A percentile compares a stretch with the other conserved stretches of the same genome.
Conservation (phyloP, 1,139 yeast species). For the Martiniozyma asiatica region DNA sequence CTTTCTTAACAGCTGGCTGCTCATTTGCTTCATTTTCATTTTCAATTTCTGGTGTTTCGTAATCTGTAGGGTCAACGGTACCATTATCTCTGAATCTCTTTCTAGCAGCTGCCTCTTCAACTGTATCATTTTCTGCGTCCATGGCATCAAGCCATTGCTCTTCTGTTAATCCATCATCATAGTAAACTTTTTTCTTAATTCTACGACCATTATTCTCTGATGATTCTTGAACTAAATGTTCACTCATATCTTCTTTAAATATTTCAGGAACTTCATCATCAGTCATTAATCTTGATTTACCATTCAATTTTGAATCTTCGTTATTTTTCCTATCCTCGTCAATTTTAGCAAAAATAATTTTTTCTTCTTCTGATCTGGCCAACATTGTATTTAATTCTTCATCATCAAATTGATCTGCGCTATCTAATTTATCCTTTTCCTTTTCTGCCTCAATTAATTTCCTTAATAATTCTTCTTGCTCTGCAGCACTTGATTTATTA, state of each 20-base stretch:
- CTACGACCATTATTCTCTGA: slow-evolving; percentile 46
- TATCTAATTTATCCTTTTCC: slow-evolving; percentile 36
- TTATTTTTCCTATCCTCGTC: slow-evolving; percentile 44
- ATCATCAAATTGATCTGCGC: slow-evolving; percentile 49
- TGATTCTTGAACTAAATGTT: slow-evolving; percentile 35
- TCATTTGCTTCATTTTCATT: slow-evolving; percentile 12
- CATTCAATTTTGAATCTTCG: slow-evolving; percentile 8
- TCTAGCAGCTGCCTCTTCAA: slow-evolving; percentile 23
- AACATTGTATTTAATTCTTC: slow-evolving; percentile 65
- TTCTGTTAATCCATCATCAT: slow-evolving; percentile 63
- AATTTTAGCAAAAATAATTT: slow-evolving; percentile 38
- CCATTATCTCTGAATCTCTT: slow-evolving; percentile 16
- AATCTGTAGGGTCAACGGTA: slow-evolving; percentile 6
- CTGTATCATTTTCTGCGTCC: slow-evolving; percentile 46
- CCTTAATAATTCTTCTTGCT: slow-evolving; percentile 66
- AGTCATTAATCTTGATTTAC: slow-evolving; percentile 37
- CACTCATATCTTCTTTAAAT: slow-evolving; percentile 55
- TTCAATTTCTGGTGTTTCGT: slow-evolving; percentile 9
- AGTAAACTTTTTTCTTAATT: slow-evolving; percentile 47
- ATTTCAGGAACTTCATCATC: slow-evolving; percentile 57
- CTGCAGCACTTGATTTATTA: slow-evolving; percentile 71
- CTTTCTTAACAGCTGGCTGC: slow-evolving; percentile 6
- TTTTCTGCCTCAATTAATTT: slow-evolving; percentile 65
- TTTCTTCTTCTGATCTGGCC: slow-evolving; percentile 55
- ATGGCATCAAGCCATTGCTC: slow-evolving; percentile 72